Evolutionary conservation across 106 monocot genomes (phyloP), one percentile per base, ranked within the genome.

Genomic region (Dioscorea zingiberensis): DNA sequence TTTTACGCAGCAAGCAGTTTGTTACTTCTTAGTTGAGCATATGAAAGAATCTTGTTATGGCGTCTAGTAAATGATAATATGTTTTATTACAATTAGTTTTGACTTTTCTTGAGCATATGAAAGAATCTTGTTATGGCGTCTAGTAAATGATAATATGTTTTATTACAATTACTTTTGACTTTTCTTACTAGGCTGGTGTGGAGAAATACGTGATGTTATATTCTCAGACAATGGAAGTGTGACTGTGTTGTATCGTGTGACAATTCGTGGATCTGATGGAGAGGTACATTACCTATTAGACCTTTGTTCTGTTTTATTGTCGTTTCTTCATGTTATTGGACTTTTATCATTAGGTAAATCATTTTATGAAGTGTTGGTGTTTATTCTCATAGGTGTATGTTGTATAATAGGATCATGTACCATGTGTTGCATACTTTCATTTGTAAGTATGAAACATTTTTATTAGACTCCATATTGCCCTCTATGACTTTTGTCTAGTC

Each of bases 221-320:
- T 90, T 81, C 53, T 82, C 82, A 7, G 87, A 87, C 13, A 76
- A 81, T 65, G 85, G 80, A 65, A 84, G 58, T 68, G 87, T 90
- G 54, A 94, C 90, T 49, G 90, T 94, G 5, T 72, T 94, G 18
- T 94, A 94, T 78, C 86, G 94, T 22, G 77, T 94, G 30, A 87
- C 85, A 19, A 68, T 94, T 56, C 64, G 71, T 55, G 94, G 90
- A 73, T 79, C 74, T 30, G 94, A 94, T 74, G 94, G 94, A 75
- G 94, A 90, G 94, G 94, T 94, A 83, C 30, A 21, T 26, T 23
- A 13, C 18, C 14, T 53, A 13, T 19, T 19, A 23, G 22, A 14
- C 7, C 18, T 30, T 59, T 46, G 23, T 73, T 27, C 25, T 54
- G 27, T 12, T 54, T 54, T 4, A 15, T 18, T 51, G 7, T 10